Evolutionary conservation across 2,329 filamentous ascomycete genomes (phyloP).

Genomic region (Colletotrichum sp.): DNA sequence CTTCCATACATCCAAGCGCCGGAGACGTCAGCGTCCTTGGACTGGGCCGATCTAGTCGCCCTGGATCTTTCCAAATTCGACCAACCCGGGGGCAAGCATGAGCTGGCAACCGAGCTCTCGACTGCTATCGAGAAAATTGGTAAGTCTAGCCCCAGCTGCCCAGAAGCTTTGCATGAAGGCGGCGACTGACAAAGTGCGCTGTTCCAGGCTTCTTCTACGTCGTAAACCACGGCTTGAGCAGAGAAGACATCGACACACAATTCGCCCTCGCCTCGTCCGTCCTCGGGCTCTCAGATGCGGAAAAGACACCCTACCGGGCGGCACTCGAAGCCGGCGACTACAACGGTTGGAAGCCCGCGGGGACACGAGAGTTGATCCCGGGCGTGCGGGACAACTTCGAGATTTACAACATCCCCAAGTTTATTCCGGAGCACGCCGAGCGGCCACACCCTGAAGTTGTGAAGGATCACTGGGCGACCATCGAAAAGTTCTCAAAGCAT

Average conservation of each 20-base stretch:
- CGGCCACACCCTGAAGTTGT: conserved; percentile 52
- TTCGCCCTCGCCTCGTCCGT: conserved; percentile 65
- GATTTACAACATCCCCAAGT: conserved; percentile 67
- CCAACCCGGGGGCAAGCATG: background rate
- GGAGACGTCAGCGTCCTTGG: background rate
- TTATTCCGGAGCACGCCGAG: conserved; percentile 46
- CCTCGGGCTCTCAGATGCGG: conserved; percentile 54
- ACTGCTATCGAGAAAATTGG: background rate
- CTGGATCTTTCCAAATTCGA: background rate
- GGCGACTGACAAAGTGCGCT: background rate
- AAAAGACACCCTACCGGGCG: conserved; percentile 60
- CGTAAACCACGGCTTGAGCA: conserved; percentile 63
- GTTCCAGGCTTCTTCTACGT: conserved; percentile 53
- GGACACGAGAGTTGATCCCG: conserved; percentile 26
- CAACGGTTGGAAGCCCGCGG: conserved; percentile 59
- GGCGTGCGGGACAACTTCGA: conserved; percentile 59
- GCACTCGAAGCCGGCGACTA: conserved; percentile 57
- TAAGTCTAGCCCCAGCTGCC: rapidly evolving
- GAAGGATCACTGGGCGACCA: conserved; percentile 52
- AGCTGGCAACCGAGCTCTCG: background rate
- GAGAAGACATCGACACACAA: conserved; percentile 62
- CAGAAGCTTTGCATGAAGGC: rapidly evolving
- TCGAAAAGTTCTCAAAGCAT: conserved; percentile 54
- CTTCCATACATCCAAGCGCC: background rate
- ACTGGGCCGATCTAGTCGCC: background rate